Percentiles rank a stretch among this genome's conserved stretches.
Evolutionary conservation across 202 grass and related monocot species (phyloP).

Genomic region (Elaeis oleifera): DNA sequence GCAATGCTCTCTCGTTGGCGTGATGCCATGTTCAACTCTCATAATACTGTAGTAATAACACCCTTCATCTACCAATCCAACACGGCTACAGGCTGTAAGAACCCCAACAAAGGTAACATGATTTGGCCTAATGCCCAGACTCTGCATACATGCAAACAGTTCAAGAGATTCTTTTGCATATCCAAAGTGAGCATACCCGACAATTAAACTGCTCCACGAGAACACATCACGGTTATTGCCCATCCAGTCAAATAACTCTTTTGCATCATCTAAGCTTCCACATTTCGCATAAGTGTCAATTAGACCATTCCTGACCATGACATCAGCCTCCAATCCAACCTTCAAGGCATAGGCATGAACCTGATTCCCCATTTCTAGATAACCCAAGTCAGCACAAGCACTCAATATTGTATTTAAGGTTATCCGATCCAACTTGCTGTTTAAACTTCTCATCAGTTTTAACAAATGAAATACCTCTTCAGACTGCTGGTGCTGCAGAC

Average conservation of each 20-base stretch:
- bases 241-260: constrained; percentile 49
- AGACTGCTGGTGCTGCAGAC: constrained; percentile 38
- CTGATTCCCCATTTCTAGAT: constrained; percentile 59
- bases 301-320: constrained; percentile 45
- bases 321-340: constrained; percentile 41
- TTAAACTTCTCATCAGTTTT: constrained; percentile 30
- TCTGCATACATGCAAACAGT: constrained; percentile 46
- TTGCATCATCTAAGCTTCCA: constrained; percentile 59
- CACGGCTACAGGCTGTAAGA: constrained; percentile 56
- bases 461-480: constrained; percentile 49
- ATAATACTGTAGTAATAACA: constrained; percentile 67
- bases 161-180: constrained; percentile 58
- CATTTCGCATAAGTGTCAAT: constrained; percentile 70
- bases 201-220: constrained; percentile 73
- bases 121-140: constrained; percentile 40
- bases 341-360: constrained; percentile 58
- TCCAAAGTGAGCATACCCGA: constrained; percentile 66
- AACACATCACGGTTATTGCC: constrained; percentile 35
- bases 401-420: constrained; percentile 49
- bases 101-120: constrained; percentile 69
- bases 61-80: constrained; percentile 51
- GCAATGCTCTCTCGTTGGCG: constrained; percentile 54
- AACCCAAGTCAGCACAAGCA: constrained; percentile 62
- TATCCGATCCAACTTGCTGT: constrained; percentile 29
- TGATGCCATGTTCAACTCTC: constrained; percentile 48